These are phyloP conservation scores for Stephania yunnanensis DNA, from an alignment of 164 flowering plant genomes.

Conservation along the genomic window DNA sequence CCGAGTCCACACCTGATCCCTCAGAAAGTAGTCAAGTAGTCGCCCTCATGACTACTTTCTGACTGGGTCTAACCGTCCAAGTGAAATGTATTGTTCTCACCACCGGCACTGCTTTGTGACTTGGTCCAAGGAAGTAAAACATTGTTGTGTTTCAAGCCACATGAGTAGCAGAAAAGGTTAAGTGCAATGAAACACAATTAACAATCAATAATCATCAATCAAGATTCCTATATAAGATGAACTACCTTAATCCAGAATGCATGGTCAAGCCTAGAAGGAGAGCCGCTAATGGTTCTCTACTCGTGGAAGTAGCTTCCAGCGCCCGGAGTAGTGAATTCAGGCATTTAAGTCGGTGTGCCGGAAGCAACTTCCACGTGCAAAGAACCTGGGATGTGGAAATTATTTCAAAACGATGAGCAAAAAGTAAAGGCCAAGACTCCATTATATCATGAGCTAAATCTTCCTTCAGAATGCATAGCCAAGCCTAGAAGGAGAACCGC, in stretches of 20 bases:
- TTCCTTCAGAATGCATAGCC: neutral
- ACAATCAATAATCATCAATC: neutral
- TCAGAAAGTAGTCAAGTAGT: too few relatives aligned
- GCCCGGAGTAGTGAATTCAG: neutral
- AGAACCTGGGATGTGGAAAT: conserved; percentile 9
- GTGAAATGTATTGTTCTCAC: neutral
- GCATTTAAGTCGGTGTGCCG: neutral
- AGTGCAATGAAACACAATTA: too few relatives aligned
- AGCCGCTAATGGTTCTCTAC: conserved; percentile 12
- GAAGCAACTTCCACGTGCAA: conserved; percentile 15
- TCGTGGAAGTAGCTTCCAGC: conserved; percentile 24
- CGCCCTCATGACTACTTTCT: neutral
- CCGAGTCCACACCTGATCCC: neutral
- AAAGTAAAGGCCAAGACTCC: neutral
- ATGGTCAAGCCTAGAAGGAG: neutral
- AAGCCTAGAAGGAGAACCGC: neutral
- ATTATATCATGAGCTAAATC: neutral
- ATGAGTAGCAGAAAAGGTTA: neutral
- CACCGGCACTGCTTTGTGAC: neutral
- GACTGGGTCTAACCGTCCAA: neutral
- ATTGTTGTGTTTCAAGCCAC: neutral
- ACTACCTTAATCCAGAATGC: neutral
- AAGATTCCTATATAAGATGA: conserved; percentile 4
- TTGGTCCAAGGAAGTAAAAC: neutral
- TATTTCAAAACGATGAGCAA: neutral